These are phyloP conservation scores for Tolypocladium sp. DNA, from an alignment of 2,329 filamentous ascomycete genomes.

Conservation along the genomic window DNA sequence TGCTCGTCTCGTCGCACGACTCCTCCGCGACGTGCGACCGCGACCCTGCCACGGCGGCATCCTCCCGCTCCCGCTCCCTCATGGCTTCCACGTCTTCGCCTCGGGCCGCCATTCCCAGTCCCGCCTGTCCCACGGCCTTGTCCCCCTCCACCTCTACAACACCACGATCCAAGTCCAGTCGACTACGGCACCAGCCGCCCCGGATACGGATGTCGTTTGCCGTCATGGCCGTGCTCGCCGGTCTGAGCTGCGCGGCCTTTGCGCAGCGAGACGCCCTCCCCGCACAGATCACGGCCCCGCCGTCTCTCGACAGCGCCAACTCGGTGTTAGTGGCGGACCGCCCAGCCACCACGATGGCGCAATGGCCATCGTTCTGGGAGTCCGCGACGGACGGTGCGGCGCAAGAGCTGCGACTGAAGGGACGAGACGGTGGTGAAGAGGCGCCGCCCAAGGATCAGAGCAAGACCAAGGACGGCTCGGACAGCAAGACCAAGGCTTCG, in stretches of 20 bases:
- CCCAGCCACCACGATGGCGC: not conserved
- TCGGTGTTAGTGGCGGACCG: not conserved
- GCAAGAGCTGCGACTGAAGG: not conserved
- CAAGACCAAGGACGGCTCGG: not conserved
- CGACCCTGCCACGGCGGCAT: not conserved
- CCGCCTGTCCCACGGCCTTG: not conserved
- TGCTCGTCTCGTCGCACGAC: not conserved
- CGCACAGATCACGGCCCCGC: conserved; percentile 3
- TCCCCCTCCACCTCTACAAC: not conserved
- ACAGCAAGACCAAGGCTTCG: not conserved
- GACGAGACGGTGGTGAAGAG: not conserved
- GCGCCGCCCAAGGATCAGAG: not conserved
- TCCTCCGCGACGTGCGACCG: not conserved
- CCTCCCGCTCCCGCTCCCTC: not conserved
- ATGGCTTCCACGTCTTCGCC: not conserved
- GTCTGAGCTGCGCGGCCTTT: conserved; percentile 1
- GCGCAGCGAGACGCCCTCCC: conserved; percentile 1
- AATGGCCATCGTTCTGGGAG: not conserved
- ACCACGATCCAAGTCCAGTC: not conserved
- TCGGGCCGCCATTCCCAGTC: not conserved
- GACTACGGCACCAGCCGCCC: not conserved
- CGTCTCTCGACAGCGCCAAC: not conserved
- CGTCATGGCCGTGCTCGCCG: conserved; percentile 2
- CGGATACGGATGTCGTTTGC: conserved; percentile 2
- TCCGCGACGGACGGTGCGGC: not conserved